Conservation (phyloP, 345 rosid species). For the Citrus glauca region DNA sequence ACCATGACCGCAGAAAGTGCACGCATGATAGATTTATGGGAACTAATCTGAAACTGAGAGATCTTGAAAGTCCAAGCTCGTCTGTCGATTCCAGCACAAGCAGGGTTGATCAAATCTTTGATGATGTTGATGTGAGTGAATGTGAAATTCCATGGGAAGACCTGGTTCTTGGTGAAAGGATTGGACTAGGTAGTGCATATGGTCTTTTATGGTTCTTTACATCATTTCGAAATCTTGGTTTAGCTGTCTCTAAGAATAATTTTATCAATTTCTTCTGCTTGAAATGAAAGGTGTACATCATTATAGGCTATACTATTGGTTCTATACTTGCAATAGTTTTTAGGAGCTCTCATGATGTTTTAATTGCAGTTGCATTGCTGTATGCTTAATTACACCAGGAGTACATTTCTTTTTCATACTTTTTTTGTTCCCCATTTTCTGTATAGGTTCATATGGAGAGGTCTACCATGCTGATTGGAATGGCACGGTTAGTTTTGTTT, state of each 20-base stretch:
- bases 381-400: background rate
- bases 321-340: background rate
- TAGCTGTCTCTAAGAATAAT: background rate
- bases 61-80: slow-evolving; percentile 61
- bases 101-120: slow-evolving; percentile 66
- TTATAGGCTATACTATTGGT: background rate
- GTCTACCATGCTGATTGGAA: slow-evolving; percentile 98
- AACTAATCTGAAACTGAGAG: slow-evolving; percentile 49
- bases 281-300: background rate
- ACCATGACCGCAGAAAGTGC: slow-evolving; percentile 45
- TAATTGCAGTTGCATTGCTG: background rate
- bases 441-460: slow-evolving; percentile 96
- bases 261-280: slow-evolving; percentile 3
- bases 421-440: slow-evolving; percentile 15
- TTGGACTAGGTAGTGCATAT: slow-evolving; percentile 83
- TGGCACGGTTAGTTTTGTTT: slow-evolving; percentile 75
- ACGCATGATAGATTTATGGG: slow-evolving; percentile 53
- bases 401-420: slow-evolving; percentile 16
- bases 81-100: slow-evolving; percentile 48
- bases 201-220: slow-evolving; percentile 10
- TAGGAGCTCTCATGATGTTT: slow-evolving; percentile 7
- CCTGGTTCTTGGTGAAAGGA: slow-evolving; percentile 91
- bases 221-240: slow-evolving; percentile 8
- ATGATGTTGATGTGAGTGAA: slow-evolving; percentile 91
- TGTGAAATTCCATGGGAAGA: slow-evolving; percentile 99